Base-by-base conservation (phyloP, 1,139 yeast species). In the Pneumocystis jirovecii region DNA sequence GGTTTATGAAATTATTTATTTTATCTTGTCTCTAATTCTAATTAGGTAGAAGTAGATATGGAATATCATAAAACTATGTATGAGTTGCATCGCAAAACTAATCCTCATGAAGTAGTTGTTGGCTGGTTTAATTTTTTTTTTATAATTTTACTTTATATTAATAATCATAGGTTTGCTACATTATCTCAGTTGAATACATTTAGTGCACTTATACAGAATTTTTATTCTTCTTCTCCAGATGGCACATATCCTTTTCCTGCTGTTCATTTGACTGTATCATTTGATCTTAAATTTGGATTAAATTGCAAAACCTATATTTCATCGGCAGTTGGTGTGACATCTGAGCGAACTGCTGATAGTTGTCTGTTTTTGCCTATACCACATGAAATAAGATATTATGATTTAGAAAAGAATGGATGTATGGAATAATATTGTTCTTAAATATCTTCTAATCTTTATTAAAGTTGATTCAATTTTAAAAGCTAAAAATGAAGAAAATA, bases 141-240 rank as follows among this genome's bases (percentile, higher is more conserved):
- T 17, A 44, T 39, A 34, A 29, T 45, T 29, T 44, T 8, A 15
- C 34, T 50, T 39, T 35, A 10, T 60, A 21, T 21, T n/a, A 25
- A 17, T 50, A 40, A 21, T 67, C 66, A 68, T 50, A 50, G 57
- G 57, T 89, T 87, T 75, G 87, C 95, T 64, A 85, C 91, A 45
- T 78, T 83, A 60, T 76, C 81, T 31, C 81, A 80, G 70, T 82
- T 89, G 70, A 91, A 87, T 76, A 81, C 84, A 68, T 82, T 86
- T 73, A 84, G 95, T 35, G 88, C 89, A n/a, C 81, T 89, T 71
- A 85, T 89, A 72, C 96, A 89, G 74, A 95, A 87, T 73, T 87
- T 89, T 74, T 89, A 86, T 76, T 80, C 85, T 61, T 72, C 78
- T 29, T 65, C 64, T 59, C 62, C 65, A 21, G 68, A 66, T 34